phyloP scores from a whole-genome alignment of 306 rosid species.

The Delonix regia region DNA sequence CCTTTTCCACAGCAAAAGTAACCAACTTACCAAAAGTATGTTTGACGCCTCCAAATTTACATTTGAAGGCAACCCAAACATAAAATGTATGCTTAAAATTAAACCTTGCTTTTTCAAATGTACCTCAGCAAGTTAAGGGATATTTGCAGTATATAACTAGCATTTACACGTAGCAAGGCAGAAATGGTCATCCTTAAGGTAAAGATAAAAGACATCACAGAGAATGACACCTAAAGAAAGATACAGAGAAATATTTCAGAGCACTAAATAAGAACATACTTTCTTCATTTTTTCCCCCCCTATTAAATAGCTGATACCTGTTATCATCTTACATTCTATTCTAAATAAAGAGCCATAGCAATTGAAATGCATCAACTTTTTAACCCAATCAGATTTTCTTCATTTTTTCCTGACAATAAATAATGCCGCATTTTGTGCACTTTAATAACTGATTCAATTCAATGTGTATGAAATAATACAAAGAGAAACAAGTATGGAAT shows the following conservation, averaged over 20 bases:
- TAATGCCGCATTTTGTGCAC: too few species aligned
- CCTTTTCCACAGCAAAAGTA: background rate
- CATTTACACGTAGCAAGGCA: constrained; percentile 13
- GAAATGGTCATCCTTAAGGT: constrained; percentile 28
- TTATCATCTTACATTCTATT: too few species aligned
- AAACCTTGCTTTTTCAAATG: constrained; percentile 24
- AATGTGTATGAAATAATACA: too few species aligned
- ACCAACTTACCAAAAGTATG: background rate
- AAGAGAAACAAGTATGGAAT: background rate
- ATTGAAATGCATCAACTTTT: too few species aligned
- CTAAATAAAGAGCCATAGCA: too few species aligned
- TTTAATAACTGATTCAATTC: constrained; percentile 7
- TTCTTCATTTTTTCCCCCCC: too few species aligned
- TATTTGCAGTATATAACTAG: background rate
- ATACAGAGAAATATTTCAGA: constrained; percentile 5
- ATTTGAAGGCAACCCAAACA: background rate
- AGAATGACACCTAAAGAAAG: constrained; percentile 14
- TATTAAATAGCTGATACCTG: too few species aligned
- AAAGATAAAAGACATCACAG: constrained; percentile 4
- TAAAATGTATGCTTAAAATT: constrained; percentile 4
- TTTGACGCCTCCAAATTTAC: background rate
- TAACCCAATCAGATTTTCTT: too few species aligned
- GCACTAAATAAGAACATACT: background rate
- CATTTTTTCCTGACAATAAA: too few species aligned
- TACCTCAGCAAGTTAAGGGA: constrained; percentile 13